Base-by-base conservation (phyloP, 2,329 filamentous ascomycete species). In the Colletotrichum graminicola region DNA sequence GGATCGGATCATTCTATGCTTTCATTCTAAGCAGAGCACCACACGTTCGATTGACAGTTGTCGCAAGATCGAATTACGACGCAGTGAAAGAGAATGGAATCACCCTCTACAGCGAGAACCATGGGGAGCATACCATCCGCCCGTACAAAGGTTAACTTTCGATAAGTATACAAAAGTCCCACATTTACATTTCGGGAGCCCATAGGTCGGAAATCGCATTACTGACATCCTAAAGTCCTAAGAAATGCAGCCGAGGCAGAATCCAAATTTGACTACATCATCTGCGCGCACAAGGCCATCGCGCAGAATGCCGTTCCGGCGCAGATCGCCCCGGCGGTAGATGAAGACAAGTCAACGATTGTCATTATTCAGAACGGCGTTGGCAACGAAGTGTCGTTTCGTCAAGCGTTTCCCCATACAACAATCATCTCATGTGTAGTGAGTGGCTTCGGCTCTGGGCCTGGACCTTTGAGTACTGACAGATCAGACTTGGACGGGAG, bases 321-420 rank as follows among this genome's bases (percentile, higher is more conserved):
- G 5, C 70, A 76, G 49, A 75, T 83, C 45, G 73, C 73, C 16
- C 76, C 81, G 73, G 74, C 78, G 73, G 77, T 87, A 1, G 80
- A 83, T 8, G 76, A 76, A 16, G 61, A 64, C 26, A 80, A 59
- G 65, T 90, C 88, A 0, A 83, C 85, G 0, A 86, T 91, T 51
- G 87, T 88, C 10, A 84, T 91, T 0, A 84, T 90, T 21, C 89
- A 91, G 72, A 91, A 91, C 74, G 89, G 89, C 0, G 86, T 91
- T 47, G 84, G 83, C 1, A 90, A 90, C 71, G 89, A 91, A 75
- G 82, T 86, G 12, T 84, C 87, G 21, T 90, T 89, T 62, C 75
- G 78, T 0, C 74, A 76, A 0, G 77, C 79, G 0, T 91, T 88
- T 73, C 87, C 88, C 0, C 65, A 76, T 0, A 86, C 85, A 41